Base-by-base conservation (phyloP, 208 protist genomes). In the Leishmania lainsoni region DNA sequence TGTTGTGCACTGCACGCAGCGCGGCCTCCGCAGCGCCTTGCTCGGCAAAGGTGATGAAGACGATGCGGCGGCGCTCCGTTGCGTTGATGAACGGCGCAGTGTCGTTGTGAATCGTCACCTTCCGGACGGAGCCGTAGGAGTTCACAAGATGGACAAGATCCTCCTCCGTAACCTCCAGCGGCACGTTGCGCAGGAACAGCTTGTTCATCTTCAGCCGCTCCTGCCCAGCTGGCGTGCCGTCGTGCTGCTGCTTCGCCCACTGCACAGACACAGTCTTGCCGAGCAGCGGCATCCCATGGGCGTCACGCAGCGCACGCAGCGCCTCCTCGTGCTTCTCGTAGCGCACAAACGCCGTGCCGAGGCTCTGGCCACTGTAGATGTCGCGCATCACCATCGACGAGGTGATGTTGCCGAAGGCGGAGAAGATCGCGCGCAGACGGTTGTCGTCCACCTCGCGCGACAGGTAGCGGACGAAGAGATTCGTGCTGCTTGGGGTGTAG, bases 141-240 rank as follows among this genome's bases (percentile, higher is more conserved):
- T 17, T 39, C 51, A 88, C 82, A 12, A 81, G 45, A 17, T 52
- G n/a, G 10, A 45, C 49, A 17, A 92, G 77, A 0, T 76, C 58
- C 39, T 54, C 79, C 26, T 76, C 77, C 29, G 79, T 86, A 49
- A 86, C 78, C 68, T 83, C 78, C 56, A 83, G 14, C 54, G 89
- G 89, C 39, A 92, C 80, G 79, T 92, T 92, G 80, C 89, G 89
- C 63, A 90, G 49, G 58, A 92, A 92, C 16, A 90, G 87, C 72
- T 92, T 90, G 78, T 89, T 82, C 81, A 90, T 81, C 61, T 48
- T 80, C 32, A 74, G 26, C 10, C 82, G 86, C 29, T 82, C 86
- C 20, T 86, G 49, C 22, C 81, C 81, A 39, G 85, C 75, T 20
- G 86, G 83, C 14, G 70, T 85, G 76, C 35, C 71, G 81, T 90